Evolutionary conservation across 2,329 filamentous ascomycete species (phyloP).

Genomic region (Pseudogymnoascus sp.): DNA sequence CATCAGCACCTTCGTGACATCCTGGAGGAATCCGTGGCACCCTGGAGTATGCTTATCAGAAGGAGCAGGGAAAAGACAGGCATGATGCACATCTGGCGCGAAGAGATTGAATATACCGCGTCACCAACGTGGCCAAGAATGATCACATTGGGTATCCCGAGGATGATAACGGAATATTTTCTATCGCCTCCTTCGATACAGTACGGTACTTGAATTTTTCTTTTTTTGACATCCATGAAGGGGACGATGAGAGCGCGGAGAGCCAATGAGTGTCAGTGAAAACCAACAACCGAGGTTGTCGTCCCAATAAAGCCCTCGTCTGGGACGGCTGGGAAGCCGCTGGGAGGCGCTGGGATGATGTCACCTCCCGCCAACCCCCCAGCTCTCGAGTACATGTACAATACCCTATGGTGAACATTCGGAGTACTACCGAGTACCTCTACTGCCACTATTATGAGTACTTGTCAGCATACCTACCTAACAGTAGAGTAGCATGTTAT

Average conservation of each 20-base stretch:
- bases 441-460: too few relatives aligned
- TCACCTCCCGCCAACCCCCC: neutral
- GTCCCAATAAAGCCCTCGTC: slow-evolving; percentile 4
- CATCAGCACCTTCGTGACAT: neutral
- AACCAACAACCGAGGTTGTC: neutral
- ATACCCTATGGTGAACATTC: too few relatives aligned
- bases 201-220: neutral
- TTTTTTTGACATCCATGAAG: neutral
- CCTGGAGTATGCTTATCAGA: neutral
- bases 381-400: too few relatives aligned
- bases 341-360: neutral
- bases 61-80: neutral
- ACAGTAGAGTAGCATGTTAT: too few relatives aligned
- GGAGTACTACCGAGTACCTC: too few relatives aligned
- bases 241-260: neutral
- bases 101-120: neutral
- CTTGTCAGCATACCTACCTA: too few relatives aligned
- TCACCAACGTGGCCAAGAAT: neutral
- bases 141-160: neutral
- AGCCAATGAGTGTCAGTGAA: neutral
- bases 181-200: neutral
- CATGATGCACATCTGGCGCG: neutral
- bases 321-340: neutral
- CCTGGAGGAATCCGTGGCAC: neutral
- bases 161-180: slow-evolving; percentile 1